Percentiles rank a stretch among this genome's conserved stretches.
These are phyloP conservation scores for Cercospora beticola DNA, from an alignment of 2,329 filamentous ascomycete species.

Conservation along the genomic window DNA sequence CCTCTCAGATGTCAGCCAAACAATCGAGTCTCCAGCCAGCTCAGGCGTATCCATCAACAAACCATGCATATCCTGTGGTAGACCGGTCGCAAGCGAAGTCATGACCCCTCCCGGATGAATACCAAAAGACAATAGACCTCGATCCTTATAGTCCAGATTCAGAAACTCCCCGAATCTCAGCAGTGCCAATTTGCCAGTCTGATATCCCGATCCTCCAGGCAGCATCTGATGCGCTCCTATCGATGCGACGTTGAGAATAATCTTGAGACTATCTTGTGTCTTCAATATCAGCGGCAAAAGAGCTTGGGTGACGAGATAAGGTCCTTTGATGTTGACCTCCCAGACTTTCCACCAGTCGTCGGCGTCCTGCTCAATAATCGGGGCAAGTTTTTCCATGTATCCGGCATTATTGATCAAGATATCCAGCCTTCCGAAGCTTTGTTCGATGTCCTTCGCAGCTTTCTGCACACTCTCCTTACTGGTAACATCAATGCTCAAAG, in stretches of 20 bases:
- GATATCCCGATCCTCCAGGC: constrained; percentile 45
- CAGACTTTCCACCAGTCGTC: constrained; percentile 1
- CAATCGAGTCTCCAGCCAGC: constrained; percentile 36
- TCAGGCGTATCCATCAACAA: constrained; percentile 34
- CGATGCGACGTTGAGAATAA: constrained; percentile 46
- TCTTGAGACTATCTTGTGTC: constrained; percentile 36
- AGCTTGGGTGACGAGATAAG: constrained; percentile 36
- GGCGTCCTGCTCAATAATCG: background rate
- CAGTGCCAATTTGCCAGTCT: constrained; percentile 49
- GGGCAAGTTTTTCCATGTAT: constrained; percentile 11
- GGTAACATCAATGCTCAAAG: constrained; percentile 48
- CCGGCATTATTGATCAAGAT: constrained; percentile 44
- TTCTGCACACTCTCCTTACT: constrained; percentile 39
- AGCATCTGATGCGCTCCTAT: constrained; percentile 40
- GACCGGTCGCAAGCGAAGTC: constrained; percentile 44
- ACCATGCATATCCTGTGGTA: constrained; percentile 37
- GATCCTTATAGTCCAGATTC: constrained; percentile 44
- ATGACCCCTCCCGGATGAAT: constrained; percentile 50
- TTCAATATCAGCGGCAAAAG: constrained; percentile 50
- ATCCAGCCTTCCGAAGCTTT: constrained; percentile 38
- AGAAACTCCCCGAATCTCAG: constrained; percentile 50
- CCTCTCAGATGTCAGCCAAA: constrained; percentile 37
- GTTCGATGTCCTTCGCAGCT: constrained; percentile 38
- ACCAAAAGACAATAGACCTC: constrained; percentile 45
- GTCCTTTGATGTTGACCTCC: constrained; percentile 52